phyloP scores from a whole-genome alignment of 345 rosid genomes.

The Populus alba region DNA sequence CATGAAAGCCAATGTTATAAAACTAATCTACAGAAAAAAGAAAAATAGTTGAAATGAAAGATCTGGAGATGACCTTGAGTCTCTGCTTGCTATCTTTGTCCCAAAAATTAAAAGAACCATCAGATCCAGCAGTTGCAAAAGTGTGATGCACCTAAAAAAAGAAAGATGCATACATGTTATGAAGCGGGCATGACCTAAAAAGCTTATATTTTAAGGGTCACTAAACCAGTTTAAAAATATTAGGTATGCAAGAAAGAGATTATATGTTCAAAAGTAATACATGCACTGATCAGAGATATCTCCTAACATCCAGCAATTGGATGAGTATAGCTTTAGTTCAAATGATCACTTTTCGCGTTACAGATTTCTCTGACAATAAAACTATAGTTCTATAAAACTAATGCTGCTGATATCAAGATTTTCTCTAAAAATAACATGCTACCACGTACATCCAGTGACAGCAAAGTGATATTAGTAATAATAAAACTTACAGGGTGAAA shows the following conservation, averaged over 20 bases:
- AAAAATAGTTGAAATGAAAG: background rate
- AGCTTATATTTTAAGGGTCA: background rate
- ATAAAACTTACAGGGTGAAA: slow-evolving; percentile 82
- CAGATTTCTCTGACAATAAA: background rate
- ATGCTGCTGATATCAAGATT: background rate
- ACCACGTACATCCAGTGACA: background rate
- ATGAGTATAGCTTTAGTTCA: background rate
- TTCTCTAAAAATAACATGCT: background rate
- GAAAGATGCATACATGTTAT: slow-evolving; percentile 10
- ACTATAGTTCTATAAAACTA: background rate
- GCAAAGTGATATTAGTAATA: background rate
- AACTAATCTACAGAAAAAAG: background rate
- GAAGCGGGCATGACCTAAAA: background rate
- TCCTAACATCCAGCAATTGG: background rate
- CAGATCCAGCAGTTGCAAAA: slow-evolving; percentile 97
- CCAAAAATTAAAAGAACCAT: slow-evolving; percentile 98
- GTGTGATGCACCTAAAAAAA: slow-evolving; percentile 75
- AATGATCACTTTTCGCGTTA: background rate
- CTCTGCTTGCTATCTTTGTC: slow-evolving; percentile 99
- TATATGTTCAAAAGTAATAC: background rate
- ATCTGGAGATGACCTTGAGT: slow-evolving; percentile 62
- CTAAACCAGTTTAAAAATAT: background rate
- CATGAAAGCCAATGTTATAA: background rate
- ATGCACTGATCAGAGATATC: background rate
- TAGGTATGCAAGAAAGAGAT: background rate